phyloP scores from a whole-genome alignment of 139 green algal species.

The Zygnema circumcarinatum region DNA sequence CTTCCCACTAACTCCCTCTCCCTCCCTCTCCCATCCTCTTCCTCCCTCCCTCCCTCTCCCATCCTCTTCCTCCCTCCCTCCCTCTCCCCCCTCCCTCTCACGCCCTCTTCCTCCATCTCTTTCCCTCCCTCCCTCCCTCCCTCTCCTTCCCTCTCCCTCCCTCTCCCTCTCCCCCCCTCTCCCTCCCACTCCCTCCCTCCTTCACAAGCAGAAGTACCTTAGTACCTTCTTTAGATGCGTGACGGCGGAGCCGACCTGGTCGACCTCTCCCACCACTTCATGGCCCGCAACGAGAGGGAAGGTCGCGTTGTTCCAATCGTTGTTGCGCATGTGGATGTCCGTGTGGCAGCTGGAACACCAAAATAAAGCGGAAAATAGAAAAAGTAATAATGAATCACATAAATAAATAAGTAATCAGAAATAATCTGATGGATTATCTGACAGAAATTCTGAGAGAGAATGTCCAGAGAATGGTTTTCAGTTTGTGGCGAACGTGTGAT shows the following conservation, averaged over 20 bases:
- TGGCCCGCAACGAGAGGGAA: constrained; percentile 27
- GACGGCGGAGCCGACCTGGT: constrained; percentile 10
- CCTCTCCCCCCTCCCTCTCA: background rate
- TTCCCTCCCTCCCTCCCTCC: background rate
- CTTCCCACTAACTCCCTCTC: background rate
- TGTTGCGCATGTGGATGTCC: constrained; percentile 29
- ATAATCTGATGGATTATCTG: too few species aligned
- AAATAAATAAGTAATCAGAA: too few species aligned
- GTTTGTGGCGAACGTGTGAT: too few species aligned
- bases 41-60: background rate
- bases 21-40: background rate
- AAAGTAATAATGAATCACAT: background rate
- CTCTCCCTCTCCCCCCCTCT: background rate
- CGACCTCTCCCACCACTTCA: constrained; percentile 17
- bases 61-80: background rate
- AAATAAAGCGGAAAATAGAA: background rate
- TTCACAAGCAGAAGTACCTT: background rate
- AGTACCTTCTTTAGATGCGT: constrained; percentile 5
- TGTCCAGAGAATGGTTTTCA: too few species aligned
- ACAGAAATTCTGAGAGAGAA: too few species aligned
- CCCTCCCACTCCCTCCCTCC: background rate
- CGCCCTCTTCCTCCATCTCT: background rate
- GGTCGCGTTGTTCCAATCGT: constrained; percentile 23
- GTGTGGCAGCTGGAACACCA: constrained; percentile 1
- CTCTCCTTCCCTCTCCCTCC: background rate